Evolutionary conservation across 2,329 filamentous ascomycete genomes (phyloP).

Genomic region (Massarina eburnea): DNA sequence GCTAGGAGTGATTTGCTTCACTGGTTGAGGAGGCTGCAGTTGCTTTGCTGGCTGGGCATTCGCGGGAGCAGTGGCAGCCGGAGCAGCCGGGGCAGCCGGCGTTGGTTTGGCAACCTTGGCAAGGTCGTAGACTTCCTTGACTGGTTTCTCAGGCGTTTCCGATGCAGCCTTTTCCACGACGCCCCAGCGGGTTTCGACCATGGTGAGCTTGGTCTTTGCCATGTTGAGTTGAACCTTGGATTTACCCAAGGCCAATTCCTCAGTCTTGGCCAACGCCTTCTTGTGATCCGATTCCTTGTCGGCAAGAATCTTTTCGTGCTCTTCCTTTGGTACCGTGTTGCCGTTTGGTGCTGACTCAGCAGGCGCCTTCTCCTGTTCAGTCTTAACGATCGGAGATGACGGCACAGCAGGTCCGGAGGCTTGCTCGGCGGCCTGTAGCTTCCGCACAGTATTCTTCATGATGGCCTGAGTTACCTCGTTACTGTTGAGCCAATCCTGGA

Average conservation of each 20-base stretch:
- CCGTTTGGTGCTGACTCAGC: not conserved
- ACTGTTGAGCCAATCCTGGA: conserved; percentile 5
- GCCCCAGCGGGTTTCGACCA: conserved; percentile 69
- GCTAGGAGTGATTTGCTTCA: conserved; percentile 8
- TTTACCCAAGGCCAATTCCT: conserved; percentile 56
- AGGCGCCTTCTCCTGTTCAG: conserved; percentile 11
- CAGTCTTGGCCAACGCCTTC: conserved; percentile 23
- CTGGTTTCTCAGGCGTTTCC: conserved; percentile 82
- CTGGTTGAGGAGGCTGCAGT: conserved; percentile 1
- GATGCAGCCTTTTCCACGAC: conserved; percentile 78
- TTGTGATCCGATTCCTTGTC: conserved; percentile 34
- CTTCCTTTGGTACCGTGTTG: conserved; percentile 24
- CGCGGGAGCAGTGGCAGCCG: conserved; percentile 16
- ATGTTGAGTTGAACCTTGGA: conserved; percentile 69
- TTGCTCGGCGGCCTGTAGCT: conserved; percentile 13
- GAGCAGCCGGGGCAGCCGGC: conserved; percentile 11
- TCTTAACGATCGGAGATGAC: conserved; percentile 11
- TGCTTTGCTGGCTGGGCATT: conserved; percentile 11
- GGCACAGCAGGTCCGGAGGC: conserved; percentile 8
- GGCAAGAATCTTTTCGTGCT: conserved; percentile 39
- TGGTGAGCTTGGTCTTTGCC: conserved; percentile 68
- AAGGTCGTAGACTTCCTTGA: conserved; percentile 82
- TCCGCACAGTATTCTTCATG: conserved; percentile 44
- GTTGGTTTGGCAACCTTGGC: conserved; percentile 66
- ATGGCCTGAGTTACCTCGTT: conserved; percentile 5